phyloP scores from a whole-genome alignment of 306 rosid species.

The Dalbergia oliveri region DNA sequence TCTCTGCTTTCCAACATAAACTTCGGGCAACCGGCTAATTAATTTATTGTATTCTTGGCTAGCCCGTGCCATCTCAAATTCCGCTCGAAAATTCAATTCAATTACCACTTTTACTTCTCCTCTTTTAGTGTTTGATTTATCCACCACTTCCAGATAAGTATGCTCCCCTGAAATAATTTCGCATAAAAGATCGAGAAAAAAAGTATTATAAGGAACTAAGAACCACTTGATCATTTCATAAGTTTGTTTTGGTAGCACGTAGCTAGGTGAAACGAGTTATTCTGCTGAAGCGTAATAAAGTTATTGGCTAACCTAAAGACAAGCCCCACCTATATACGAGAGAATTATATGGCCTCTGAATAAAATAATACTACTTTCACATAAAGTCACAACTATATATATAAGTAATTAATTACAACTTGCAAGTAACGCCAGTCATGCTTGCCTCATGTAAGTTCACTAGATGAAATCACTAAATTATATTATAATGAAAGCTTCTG shows the following conservation, averaged over 20 bases:
- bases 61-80: constrained; percentile 83
- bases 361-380: not conserved
- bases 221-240: not conserved
- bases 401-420: not conserved
- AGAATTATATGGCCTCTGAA: not conserved
- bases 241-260: not conserved
- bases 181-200: not conserved
- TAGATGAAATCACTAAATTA: not conserved
- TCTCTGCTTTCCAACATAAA: constrained; percentile 78
- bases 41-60: constrained; percentile 69
- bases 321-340: not conserved
- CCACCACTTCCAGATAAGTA: constrained; percentile 70
- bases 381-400: not conserved
- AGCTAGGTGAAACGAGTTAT: not conserved
- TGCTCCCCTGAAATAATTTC: constrained; percentile 67
- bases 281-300: not conserved
- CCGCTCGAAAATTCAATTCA: constrained; percentile 72
- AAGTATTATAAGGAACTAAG: not conserved
- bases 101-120: constrained; percentile 63
- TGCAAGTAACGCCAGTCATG: not conserved
- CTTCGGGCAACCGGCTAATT: constrained; percentile 66
- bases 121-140: constrained; percentile 55
- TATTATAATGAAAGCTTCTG: not conserved
- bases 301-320: not conserved
- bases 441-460: not conserved